Conservation (phyloP, 192 early-diverging fungal species). For the Umbelopsis ramanniana region DNA sequence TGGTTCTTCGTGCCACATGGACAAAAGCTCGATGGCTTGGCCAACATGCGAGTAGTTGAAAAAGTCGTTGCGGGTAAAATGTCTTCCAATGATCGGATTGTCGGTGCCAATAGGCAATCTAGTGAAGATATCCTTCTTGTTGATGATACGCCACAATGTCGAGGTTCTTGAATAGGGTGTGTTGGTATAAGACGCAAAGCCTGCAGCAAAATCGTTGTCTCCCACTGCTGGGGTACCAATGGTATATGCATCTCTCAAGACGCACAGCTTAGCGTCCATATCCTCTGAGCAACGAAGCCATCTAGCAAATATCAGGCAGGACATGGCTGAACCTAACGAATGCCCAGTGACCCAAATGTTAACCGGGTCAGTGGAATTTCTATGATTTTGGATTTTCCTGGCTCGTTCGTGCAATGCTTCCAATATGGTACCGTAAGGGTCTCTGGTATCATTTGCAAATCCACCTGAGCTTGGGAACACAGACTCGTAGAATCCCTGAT, state of each 20-base stretch:
- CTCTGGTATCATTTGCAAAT: constrained; percentile 24
- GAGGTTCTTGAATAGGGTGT: constrained; percentile 20
- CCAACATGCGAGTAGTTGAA: constrained; percentile 45
- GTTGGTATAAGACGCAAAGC: constrained; percentile 43
- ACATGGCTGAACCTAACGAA: constrained; percentile 55
- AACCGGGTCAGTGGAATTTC: constrained; percentile 32
- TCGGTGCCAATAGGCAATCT: constrained; percentile 46
- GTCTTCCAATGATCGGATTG: constrained; percentile 28
- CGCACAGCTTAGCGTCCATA: constrained; percentile 10
- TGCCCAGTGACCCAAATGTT: constrained; percentile 60
- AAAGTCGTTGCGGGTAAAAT: constrained; percentile 24
- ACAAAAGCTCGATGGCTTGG: constrained; percentile 27
- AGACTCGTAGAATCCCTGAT: constrained; percentile 58
- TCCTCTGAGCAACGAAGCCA: constrained; percentile 42
- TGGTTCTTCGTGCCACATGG: constrained; percentile 7
- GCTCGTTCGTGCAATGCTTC: constrained; percentile 39
- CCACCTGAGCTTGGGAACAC: constrained; percentile 45
- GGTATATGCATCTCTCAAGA: constrained; percentile 49
- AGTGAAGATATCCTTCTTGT: constrained; percentile 49
- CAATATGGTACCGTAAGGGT: constrained; percentile 50
- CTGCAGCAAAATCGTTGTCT: constrained; percentile 48
- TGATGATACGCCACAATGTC: constrained; percentile 50
- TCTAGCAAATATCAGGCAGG: constrained; percentile 46
- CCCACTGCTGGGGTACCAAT: constrained; percentile 52
- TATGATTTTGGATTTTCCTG: constrained; percentile 24